A percentile compares a stretch with the other conserved stretches of the same genome.
phyloP scores from a whole-genome alignment of 352 stramenopile genomes.

The Phytophthora pini region DNA sequence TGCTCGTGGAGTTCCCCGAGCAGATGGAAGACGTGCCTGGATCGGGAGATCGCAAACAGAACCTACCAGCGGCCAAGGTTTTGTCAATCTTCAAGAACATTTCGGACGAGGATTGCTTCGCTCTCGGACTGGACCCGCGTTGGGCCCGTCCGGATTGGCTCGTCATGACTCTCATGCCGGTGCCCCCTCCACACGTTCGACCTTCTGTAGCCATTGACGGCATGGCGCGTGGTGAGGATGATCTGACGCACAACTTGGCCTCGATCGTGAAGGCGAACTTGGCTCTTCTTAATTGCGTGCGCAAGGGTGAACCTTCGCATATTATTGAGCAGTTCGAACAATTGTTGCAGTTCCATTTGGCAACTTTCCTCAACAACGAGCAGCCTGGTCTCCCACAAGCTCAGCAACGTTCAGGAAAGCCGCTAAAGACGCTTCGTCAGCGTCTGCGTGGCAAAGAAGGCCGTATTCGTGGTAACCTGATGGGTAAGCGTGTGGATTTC shows the following conservation, averaged over 20 bases:
- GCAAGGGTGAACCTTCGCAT: constrained; percentile 95
- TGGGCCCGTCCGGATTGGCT: constrained; percentile 98
- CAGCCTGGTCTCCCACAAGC: constrained; percentile 95
- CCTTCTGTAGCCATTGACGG: constrained; percentile 96
- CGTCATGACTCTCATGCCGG: constrained; percentile 98
- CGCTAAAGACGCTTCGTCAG: constrained; percentile 98
- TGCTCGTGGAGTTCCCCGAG: constrained; percentile 96
- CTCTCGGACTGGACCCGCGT: constrained; percentile 95
- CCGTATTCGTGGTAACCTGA: constrained; percentile 99
- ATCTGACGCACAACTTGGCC: constrained; percentile 98
- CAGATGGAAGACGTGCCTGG: constrained; percentile 95
- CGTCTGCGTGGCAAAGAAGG: constrained; percentile 98
- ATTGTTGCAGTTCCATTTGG: constrained; percentile 86
- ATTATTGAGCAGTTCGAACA: constrained; percentile 96
- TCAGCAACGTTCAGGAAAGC: constrained; percentile 96
- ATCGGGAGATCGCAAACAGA: constrained; percentile 97
- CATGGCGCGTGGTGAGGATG: constrained; percentile 95
- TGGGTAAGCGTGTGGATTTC: constrained; percentile 99
- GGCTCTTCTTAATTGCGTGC: constrained; percentile 94
- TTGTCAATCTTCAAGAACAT: constrained; percentile 98
- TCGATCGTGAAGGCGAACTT: constrained; percentile 99
- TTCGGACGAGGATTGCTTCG: constrained; percentile 95
- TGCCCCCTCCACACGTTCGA: constrained; percentile 98
- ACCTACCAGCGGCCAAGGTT: constrained; percentile 94
- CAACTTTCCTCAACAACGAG: constrained; percentile 99